A percentile compares a stretch with the other conserved stretches of the same genome.
Conservation (phyloP, 2,329 filamentous ascomycete species). For the Fusarium guadeloupense region DNA sequence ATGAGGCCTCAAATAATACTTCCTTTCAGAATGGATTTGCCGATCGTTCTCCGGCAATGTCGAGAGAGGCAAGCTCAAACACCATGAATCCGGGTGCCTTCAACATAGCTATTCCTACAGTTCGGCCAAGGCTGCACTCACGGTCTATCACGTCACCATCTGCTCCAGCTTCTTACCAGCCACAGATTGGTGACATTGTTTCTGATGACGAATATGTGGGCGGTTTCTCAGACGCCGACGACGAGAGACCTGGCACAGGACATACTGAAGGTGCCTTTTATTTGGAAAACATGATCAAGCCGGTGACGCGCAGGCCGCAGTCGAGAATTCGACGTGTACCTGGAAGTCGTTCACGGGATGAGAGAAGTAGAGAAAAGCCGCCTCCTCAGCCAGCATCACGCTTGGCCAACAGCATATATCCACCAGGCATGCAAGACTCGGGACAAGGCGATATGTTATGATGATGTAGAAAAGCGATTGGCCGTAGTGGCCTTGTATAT, state of each 20-base stretch:
- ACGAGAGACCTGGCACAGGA: slow-evolving; percentile 57
- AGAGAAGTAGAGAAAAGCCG: slow-evolving; percentile 47
- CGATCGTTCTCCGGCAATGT: slow-evolving; percentile 71
- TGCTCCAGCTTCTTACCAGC: slow-evolving; percentile 63
- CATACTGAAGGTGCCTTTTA: slow-evolving; percentile 61
- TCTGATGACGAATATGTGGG: slow-evolving; percentile 81
- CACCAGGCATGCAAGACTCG: slow-evolving; percentile 47
- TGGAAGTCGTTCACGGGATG: slow-evolving; percentile 49
- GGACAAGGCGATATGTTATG: slow-evolving; percentile 51
- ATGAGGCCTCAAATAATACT: slow-evolving; percentile 81
- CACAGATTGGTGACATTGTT: slow-evolving; percentile 67
- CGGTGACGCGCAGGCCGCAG: slow-evolving; percentile 64
- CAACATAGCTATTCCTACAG: slow-evolving; percentile 50
- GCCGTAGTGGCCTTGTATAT: slow-evolving; percentile 9
- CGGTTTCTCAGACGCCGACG: slow-evolving; percentile 81
- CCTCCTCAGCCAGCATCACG: slow-evolving; percentile 55
- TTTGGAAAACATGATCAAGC: slow-evolving; percentile 69
- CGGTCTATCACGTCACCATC: slow-evolving; percentile 87
- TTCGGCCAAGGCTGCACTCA: slow-evolving; percentile 76
- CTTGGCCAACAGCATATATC: slow-evolving; percentile 48
- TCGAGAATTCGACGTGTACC: slow-evolving; percentile 49
- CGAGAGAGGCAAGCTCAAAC: slow-evolving; percentile 68
- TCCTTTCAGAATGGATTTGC: slow-evolving; percentile 91
- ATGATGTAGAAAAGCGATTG: slow-evolving; percentile 10
- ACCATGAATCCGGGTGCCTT: slow-evolving; percentile 71